Conservation (phyloP, 2,329 filamentous ascomycete genomes). For the Aspergillus ochraceus region DNA sequence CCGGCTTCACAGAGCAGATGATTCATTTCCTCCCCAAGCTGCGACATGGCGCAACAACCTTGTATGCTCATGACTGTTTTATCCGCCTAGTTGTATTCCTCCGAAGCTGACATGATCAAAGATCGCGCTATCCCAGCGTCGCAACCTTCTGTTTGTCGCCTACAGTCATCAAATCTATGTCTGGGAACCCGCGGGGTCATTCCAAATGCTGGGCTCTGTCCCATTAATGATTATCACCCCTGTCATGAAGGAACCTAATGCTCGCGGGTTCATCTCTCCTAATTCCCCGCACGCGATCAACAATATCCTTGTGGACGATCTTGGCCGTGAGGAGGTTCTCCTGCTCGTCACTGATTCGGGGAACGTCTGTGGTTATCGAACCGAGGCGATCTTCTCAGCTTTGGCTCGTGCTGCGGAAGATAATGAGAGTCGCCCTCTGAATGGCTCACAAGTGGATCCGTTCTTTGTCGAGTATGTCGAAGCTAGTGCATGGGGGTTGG, state of each 20-base stretch:
- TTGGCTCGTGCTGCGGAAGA: conserved; percentile 37
- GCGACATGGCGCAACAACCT: conserved; percentile 47
- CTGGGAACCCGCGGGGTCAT: conserved; percentile 44
- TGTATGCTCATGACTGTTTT: conserved; percentile 22
- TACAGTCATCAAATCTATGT: conserved; percentile 43
- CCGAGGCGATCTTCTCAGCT: conserved; percentile 50
- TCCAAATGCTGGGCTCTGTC: conserved; percentile 38
- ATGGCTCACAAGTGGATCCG: conserved; percentile 38
- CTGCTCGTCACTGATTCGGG: conserved; percentile 71
- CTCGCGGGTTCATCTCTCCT: conserved; percentile 56
- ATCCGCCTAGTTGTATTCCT: not conserved
- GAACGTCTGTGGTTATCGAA: conserved; percentile 71
- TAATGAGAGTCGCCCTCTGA: conserved; percentile 25
- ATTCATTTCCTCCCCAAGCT: conserved; percentile 30
- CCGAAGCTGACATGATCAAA: conserved; percentile 12
- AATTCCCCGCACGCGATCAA: conserved; percentile 64
- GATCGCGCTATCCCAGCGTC: conserved; percentile 49
- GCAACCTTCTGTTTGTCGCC: conserved; percentile 49
- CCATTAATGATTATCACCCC: conserved; percentile 46
- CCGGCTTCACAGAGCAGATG: conserved; percentile 24
- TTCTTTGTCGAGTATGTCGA: conserved; percentile 79
- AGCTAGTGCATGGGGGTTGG: conserved; percentile 82
- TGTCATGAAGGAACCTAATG: conserved; percentile 37
- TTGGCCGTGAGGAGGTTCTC: conserved; percentile 70
- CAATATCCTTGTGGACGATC: conserved; percentile 65